Conservation (phyloP, 768 basidiomycete species). For the Russula abietina region DNA sequence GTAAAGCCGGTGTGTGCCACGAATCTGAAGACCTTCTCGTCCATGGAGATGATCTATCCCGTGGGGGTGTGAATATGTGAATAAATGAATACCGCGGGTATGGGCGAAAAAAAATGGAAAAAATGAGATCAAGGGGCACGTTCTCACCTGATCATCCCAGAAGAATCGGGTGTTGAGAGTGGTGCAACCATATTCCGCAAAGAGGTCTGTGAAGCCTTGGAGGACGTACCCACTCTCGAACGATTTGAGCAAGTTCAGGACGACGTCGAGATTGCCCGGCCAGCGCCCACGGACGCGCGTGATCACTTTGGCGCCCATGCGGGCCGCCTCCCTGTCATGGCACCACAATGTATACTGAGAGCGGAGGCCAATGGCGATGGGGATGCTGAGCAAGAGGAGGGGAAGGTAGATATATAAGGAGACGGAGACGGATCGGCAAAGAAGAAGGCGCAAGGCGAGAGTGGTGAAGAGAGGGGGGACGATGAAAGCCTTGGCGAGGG, state of each 20-base stretch:
- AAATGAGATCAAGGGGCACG: background rate
- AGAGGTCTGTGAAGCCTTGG: slow-evolving; percentile 28
- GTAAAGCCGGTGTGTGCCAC: slow-evolving; percentile 22
- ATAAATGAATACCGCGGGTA: too few species aligned
- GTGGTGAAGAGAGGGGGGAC: slow-evolving; percentile 15
- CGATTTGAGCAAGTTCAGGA: slow-evolving; percentile 26
- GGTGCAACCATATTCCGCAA: slow-evolving; percentile 28
- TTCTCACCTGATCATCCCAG: slow-evolving; percentile 31
- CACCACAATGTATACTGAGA: slow-evolving; percentile 12
- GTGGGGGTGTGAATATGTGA: background rate
- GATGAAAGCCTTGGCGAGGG: slow-evolving; percentile 14
- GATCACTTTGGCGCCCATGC: slow-evolving; percentile 24
- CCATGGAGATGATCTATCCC: slow-evolving; percentile 23
- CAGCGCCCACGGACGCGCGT: slow-evolving; percentile 31
- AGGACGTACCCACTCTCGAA: slow-evolving; percentile 27
- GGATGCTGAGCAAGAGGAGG: slow-evolving; percentile 12
- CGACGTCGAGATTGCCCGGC: slow-evolving; percentile 33
- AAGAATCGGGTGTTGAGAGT: slow-evolving; percentile 33
- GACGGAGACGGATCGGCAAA: background rate
- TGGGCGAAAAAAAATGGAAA: too few species aligned
- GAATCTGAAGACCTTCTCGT: slow-evolving; percentile 21
- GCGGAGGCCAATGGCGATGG: slow-evolving; percentile 8
- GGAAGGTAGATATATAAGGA: slow-evolving; percentile 1
- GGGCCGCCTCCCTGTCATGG: slow-evolving; percentile 21
- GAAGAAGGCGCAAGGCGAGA: slow-evolving; percentile 6